A percentile compares a stretch with the other conserved stretches of the same genome.
These are phyloP conservation scores for Phoma herbarum DNA, from an alignment of 2,329 filamentous ascomycete genomes.

Conservation along the genomic window DNA sequence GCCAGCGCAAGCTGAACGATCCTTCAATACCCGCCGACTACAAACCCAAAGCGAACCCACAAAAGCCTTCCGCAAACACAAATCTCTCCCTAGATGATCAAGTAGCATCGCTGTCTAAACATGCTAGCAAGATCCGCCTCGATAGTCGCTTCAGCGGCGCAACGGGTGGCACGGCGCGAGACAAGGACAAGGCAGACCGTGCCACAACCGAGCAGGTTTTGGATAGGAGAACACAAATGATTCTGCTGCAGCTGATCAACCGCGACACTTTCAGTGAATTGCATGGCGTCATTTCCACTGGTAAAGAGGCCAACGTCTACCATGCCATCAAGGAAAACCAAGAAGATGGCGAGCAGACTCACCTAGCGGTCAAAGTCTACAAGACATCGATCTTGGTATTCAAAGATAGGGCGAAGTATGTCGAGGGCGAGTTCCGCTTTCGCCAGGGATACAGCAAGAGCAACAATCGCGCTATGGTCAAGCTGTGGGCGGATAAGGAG, in stretches of 20 bases:
- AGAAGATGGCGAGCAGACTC: constrained; percentile 61
- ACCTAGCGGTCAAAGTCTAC: constrained; percentile 97
- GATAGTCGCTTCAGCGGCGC: constrained; percentile 66
- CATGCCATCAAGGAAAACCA: constrained; percentile 75
- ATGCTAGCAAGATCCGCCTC: constrained; percentile 85
- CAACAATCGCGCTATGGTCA: constrained; percentile 96
- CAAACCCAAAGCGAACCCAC: constrained; percentile 76
- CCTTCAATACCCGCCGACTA: constrained; percentile 58
- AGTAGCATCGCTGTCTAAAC: constrained; percentile 81
- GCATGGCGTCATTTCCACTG: constrained; percentile 93
- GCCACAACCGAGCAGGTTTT: constrained; percentile 95
- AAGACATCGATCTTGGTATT: constrained; percentile 98
- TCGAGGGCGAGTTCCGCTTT: constrained; percentile 93
- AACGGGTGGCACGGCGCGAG: constrained; percentile 56
- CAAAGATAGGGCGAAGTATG: constrained; percentile 97
- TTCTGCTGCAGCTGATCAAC: constrained; percentile 95
- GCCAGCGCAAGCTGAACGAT: constrained; percentile 75
- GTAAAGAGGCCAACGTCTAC: constrained; percentile 98
- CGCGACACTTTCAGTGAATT: constrained; percentile 87
- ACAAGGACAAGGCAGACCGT: constrained; percentile 89
- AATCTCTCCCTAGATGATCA: constrained; percentile 85
- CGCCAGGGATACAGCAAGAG: constrained; percentile 90
- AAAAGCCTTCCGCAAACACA: constrained; percentile 76
- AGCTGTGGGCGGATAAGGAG: constrained; percentile 98
- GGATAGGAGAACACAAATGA: constrained; percentile 93